Percentiles rank a stretch among this genome's conserved stretches.
These are phyloP conservation scores for Chenopodium quinoa DNA, from an alignment of 148 eudicot genomes.

Conservation along the genomic window DNA sequence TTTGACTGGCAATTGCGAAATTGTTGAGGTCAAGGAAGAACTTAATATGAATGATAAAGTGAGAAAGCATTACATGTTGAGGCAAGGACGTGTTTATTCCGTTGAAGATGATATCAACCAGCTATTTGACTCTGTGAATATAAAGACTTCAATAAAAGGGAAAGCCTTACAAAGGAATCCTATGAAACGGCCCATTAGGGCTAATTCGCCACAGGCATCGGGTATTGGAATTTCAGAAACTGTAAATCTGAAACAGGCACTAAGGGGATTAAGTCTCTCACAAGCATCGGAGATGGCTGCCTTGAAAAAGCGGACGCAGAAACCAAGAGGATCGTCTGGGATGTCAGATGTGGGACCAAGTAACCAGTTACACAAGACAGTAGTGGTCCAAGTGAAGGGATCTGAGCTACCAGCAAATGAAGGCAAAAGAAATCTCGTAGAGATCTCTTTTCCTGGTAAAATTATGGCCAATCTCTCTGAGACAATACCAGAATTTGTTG, in stretches of 20 bases:
- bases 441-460: constrained; percentile 50
- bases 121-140: constrained; percentile 67
- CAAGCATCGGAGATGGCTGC: constrained; percentile 97
- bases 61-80: constrained; percentile 29
- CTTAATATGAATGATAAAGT: constrained; percentile 28
- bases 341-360: constrained; percentile 42
- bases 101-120: constrained; percentile 74
- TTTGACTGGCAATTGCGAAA: constrained; percentile 49
- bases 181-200: constrained; percentile 70
- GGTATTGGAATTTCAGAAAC: constrained; percentile 65
- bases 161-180: constrained; percentile 46
- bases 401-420: constrained; percentile 29
- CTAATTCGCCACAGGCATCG: constrained; percentile 43
- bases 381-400: constrained; percentile 36
- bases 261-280: constrained; percentile 75
- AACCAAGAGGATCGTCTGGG: constrained; percentile 38
- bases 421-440: constrained; percentile 38
- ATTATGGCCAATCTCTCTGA: constrained; percentile 35
- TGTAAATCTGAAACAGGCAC: constrained; percentile 75
- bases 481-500: constrained; percentile 25
- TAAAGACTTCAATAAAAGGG: constrained; percentile 39
- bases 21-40: constrained; percentile 60
- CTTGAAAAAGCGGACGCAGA: constrained; percentile 51
- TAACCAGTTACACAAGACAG: constrained; percentile 37
- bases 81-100: constrained; percentile 49